Base-by-base conservation (phyloP, 2,329 filamentous ascomycete species). In the Colletotrichum sp. region DNA sequence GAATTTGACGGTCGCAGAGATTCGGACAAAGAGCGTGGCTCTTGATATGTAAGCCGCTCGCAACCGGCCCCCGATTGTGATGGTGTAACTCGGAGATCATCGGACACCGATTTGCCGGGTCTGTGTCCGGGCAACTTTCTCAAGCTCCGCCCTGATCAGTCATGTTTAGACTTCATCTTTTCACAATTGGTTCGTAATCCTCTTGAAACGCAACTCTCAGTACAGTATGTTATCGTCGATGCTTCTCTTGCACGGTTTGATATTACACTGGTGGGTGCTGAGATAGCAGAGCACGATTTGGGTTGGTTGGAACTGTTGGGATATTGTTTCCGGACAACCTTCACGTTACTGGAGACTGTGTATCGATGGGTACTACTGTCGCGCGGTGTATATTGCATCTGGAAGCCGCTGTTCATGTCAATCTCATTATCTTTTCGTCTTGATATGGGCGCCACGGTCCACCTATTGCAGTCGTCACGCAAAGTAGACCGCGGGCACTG, bases 111-210 rank as follows among this genome's bases (percentile, higher is more conserved):
- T 52, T 21, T 24, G 43, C 43, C 43, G 12, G 43, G 43, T 52
- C 43, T 52, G 43, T 21, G n/a, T 10, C 43, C 10, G 3, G n/a
- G 0, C n/a, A 52, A 52, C n/a, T 43, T 3, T 43, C 1, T 48
- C 38, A n/a, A 2, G 0, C 38, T 48, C 1, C 3, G 38, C 0
- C 3, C 9, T 2, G 9, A 1, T 48, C 38, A 6, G 5, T 2
- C 18, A 48, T n/a, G 3, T 48, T 4, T 2, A 10, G 43, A 13
- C n/a, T 21, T 52, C 43, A 13, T 13, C 43, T 21, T 21, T 48
- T 48, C 9, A 4, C 18, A 4, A 2, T 10, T n/a, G 9, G 4
- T n/a, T 43, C 38, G 9, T 10, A n/a, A n/a, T 18, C 16, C 16
- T n/a, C 8, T 10, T 9, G 38, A n/a, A n/a, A 43, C 2, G 18